Evolutionary conservation across 306 rosid species (phyloP), one percentile per base, ranked within the genome.

Genomic region (Fragaria iinumae): DNA sequence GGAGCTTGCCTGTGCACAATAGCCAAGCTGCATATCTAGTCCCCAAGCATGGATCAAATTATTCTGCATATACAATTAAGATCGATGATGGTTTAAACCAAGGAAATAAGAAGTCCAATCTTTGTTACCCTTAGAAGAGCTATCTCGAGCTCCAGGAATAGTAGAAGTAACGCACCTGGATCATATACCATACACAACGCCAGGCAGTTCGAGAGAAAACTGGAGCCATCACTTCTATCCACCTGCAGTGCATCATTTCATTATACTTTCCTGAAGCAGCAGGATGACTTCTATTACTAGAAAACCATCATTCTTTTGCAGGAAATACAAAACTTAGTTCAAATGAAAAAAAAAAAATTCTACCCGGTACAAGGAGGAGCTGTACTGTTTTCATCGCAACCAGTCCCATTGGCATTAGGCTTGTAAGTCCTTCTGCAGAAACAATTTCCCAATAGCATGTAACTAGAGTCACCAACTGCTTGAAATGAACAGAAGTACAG

Each of bases 171-270:
- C 83, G 50, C 64, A 90, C 98, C 94, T 94, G 98, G 82, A 95
- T 90, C 97, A 95, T 89, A 73, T 88, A 80, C 98, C 98, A 95
- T 44, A 86, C 97, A 25, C 98, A 95, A 27, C 91, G 97, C 98
- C 98, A 95, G 0, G 98, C 90, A 48, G 90, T 84, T 88, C 71
- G 83, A 11, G 98, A 95, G 77, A 95, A 95, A 79, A 92, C 98
- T 49, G 98, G 98, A 67, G 98, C 98, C 98, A 95, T 95, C 91
- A 95, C 84, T 88, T 95, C 98, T 78, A 95, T 89, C 98, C 98
- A 95, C 82, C 98, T 95, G 88, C 78, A 85, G 73, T 65, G 80
- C 67, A 72, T n/a, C 57, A 38, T 74, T 64, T 83, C 34, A 53
- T 71, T 81, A 57, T 25, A 57, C 13, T 13, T 76, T 87, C 72